These are phyloP conservation scores for Acacia concinna DNA, from an alignment of 331 rosid species.

Conservation along the genomic window DNA sequence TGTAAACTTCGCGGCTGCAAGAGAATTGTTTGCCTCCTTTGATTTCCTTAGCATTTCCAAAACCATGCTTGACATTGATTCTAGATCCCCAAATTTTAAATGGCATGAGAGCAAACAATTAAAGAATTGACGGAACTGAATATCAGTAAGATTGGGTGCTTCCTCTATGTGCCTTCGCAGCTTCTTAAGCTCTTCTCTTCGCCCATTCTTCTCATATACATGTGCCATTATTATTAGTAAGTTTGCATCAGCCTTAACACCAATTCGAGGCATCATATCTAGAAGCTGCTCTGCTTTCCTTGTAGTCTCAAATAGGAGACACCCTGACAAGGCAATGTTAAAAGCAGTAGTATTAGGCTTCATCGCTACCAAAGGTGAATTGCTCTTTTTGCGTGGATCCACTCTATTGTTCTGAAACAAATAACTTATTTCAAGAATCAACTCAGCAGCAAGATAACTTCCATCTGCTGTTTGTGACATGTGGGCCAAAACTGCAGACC, in stretches of 20 bases:
- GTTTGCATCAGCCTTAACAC: constrained; percentile 66
- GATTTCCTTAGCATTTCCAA: constrained; percentile 80
- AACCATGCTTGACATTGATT: constrained; percentile 76
- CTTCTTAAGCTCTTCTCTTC: constrained; percentile 76
- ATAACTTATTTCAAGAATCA: constrained; percentile 84
- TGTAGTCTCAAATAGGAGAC: constrained; percentile 68
- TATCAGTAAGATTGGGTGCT: constrained; percentile 63
- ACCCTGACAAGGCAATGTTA: constrained; percentile 74
- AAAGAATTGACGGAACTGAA: constrained; percentile 68
- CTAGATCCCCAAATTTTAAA: constrained; percentile 80
- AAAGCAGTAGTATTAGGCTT: constrained; percentile 69
- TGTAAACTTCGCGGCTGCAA: constrained; percentile 56
- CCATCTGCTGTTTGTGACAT: constrained; percentile 78
- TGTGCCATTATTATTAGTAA: constrained; percentile 73
- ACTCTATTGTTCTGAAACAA: constrained; percentile 74
- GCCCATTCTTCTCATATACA: constrained; percentile 73
- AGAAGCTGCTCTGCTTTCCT: constrained; percentile 87
- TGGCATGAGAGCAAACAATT: constrained; percentile 79
- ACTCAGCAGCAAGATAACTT: constrained; percentile 80
- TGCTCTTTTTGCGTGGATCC: constrained; percentile 78
- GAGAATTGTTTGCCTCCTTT: constrained; percentile 65
- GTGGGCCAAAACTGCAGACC: constrained; percentile 79
- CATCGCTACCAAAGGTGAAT: constrained; percentile 70
- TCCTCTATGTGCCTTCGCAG: constrained; percentile 75
- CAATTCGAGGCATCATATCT: constrained; percentile 80